A percentile compares a stretch with the other conserved stretches of the same genome.
Evolutionary conservation across 2,329 filamentous ascomycete species (phyloP).

Genomic region (Penicillium rolfsii): DNA sequence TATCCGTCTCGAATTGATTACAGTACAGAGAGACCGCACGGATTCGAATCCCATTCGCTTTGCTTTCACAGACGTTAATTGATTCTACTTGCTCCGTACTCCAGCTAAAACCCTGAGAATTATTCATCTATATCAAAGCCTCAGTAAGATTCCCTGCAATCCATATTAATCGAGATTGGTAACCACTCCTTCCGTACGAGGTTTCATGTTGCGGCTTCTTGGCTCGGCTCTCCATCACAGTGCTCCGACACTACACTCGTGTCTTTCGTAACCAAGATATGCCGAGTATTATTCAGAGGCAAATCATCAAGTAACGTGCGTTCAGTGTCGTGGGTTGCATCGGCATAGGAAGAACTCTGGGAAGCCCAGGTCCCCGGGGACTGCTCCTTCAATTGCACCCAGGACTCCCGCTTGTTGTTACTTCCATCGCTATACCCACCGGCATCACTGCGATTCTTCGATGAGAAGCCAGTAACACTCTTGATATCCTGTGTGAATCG

Average conservation of each 20-base stretch:
- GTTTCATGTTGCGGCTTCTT: too few relatives aligned
- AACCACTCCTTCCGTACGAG: neutral
- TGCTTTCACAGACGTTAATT: neutral
- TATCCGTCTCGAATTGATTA: neutral
- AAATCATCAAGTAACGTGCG: neutral
- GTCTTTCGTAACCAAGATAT: conserved; percentile 2
- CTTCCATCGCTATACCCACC: conserved; percentile 6
- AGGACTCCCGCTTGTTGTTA: conserved; percentile 10
- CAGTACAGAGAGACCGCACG: neutral
- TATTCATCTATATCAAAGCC: too few relatives aligned
- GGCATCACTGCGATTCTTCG: conserved; percentile 1
- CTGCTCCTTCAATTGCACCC: conserved; percentile 12
- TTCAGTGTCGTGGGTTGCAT: neutral
- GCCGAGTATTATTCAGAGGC: neutral
- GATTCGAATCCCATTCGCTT: neutral
- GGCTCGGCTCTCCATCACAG: neutral
- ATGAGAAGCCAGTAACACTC: conserved; percentile 9
- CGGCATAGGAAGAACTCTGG: neutral
- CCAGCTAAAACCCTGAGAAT: neutral
- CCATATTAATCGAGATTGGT: neutral
- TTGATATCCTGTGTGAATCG: conserved; percentile 26
- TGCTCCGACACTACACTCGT: neutral
- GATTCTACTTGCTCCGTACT: neutral
- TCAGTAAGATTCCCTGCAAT: too few relatives aligned
- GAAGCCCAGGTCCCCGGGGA: neutral